A percentile compares a stretch with the other conserved stretches of the same genome.
Evolutionary conservation across 1,284 basidiomycete genomes (phyloP).

Genomic region (Fereydounia khargensis): DNA sequence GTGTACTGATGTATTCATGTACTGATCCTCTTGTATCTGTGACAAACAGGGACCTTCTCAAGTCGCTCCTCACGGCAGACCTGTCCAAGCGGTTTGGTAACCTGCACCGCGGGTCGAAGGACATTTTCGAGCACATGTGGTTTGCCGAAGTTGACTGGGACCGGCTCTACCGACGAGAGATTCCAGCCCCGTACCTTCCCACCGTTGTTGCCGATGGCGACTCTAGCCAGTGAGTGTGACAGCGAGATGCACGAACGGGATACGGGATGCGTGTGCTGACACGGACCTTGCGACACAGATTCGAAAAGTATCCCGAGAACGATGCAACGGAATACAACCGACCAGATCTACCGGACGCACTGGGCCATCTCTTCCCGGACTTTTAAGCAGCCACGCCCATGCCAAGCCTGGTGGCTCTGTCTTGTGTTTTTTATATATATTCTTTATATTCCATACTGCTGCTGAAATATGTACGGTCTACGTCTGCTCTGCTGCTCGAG

Average conservation of each 20-base stretch:
- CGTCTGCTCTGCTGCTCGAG: background rate
- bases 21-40: background rate
- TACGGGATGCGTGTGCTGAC: no score
- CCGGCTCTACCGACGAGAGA: constrained; percentile 76
- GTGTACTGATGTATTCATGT: background rate
- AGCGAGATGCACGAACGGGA: no score
- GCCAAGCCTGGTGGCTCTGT: no score
- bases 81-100: constrained; percentile 91
- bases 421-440: background rate
- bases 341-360: constrained; percentile 40
- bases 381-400: constrained; percentile 32
- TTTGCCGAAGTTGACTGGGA: constrained; percentile 95
- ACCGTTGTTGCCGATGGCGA: constrained; percentile 59
- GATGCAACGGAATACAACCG: constrained; percentile 49
- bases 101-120: constrained; percentile 82
- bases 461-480: background rate
- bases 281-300: no score
- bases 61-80: constrained; percentile 85
- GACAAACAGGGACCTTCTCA: constrained; percentile 78
- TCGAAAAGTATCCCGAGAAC: constrained; percentile 52
- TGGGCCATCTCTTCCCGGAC: constrained; percentile 50
- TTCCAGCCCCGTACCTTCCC: constrained; percentile 93
- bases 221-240: constrained; percentile 47
- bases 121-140: constrained; percentile 96
- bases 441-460: background rate